Base-by-base conservation (phyloP, 768 basidiomycete genomes). In the Ephemerocybe angulata region DNA sequence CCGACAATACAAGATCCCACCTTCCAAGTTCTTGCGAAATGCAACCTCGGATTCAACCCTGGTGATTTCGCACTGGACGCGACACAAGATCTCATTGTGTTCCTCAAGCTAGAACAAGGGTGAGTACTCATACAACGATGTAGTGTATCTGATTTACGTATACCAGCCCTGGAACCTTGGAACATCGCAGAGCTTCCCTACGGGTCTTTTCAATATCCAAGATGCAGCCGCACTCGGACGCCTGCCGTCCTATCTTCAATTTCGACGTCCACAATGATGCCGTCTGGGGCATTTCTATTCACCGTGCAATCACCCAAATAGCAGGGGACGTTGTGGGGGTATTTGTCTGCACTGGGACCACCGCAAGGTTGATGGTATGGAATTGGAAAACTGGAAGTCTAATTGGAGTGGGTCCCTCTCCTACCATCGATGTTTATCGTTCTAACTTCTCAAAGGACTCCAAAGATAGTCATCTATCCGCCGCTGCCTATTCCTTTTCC, bases 11-110 rank as follows among this genome's bases (percentile, higher is more conserved):
- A 56, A 31, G 47, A 53, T 21, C 51, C 54, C 11, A 60, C 62
- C 8, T 22, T n/a, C 30, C 54, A 60, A 15, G 50, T 65, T 1
- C 21, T 65, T 13, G 59, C 61, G 43, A 60, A 68, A 52, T 50
- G 66, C 21, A 70, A 80, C 27, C 40, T 84, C 0, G 74, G 72
- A 1, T 42, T 82, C 7, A 55, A 65, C 8, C 71, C 75, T 35
- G 71, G 79, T 41, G 85, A 86, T 60, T 83, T 86, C 56, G 83
- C 81, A 0, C 78, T 86, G n/a, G 85, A 86, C 59, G 83, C 85
- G 1, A 76, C 80, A 4, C 85, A 86, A 63, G 83, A 86, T 58
- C 61, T 86, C 43, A 68, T 85, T 33, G 73, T 78, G 7, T 63
- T 81, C 15, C 65, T 82, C 15, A 63, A 63, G 49, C 53, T 58